Base-by-base conservation (phyloP, 768 basidiomycete species). In the Crassisporium funariophilum region DNA sequence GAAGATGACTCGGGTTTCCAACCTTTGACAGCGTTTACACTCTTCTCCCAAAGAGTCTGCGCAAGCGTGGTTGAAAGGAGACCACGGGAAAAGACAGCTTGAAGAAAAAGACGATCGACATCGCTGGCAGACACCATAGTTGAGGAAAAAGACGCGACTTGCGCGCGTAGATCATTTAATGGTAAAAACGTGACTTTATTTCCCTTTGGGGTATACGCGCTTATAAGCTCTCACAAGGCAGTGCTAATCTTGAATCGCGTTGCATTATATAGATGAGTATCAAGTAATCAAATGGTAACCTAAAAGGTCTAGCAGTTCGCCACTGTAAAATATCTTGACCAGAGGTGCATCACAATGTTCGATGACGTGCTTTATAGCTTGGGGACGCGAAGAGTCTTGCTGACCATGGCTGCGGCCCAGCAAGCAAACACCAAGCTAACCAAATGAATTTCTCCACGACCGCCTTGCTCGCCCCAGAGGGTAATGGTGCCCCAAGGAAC, bases 401-500 rank as follows among this genome's bases (percentile, higher is more conserved):
- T 95, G 53, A 99, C 90, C 95, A 99, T 98, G 38, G 90, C 88
- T 12, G 93, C 87, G 7, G 89, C 95, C 95, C 94, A 98, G 10
- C 75, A 62, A 5, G 73, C 86, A 66, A 93, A 91, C n/a, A 95
- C 60, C 25, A 90, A 51, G 59, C 84, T 84, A 33, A 84, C 83
- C 29, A 81, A 69, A 66, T 99, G 97, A 38, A 98, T 58, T 56
- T 98, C 95, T 58, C 94, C 86, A 23, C 83, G 78, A 8, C 86
- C 86, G 10, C 87, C 90, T 23, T 71, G 60, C 27, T 71, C 54
- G 13, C 88, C 90, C 84, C 88, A 91, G 11, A 91, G 61, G 5
- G 79, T 84, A 24, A 85, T 62, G n/a, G 80, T 79, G 11, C 91
- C 91, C 56, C 77, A 75, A 12, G 91, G 91, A 54, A 92, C 70